Conservation (phyloP, 176 grass and related monocot genomes). For the Oryza australiensis region DNA sequence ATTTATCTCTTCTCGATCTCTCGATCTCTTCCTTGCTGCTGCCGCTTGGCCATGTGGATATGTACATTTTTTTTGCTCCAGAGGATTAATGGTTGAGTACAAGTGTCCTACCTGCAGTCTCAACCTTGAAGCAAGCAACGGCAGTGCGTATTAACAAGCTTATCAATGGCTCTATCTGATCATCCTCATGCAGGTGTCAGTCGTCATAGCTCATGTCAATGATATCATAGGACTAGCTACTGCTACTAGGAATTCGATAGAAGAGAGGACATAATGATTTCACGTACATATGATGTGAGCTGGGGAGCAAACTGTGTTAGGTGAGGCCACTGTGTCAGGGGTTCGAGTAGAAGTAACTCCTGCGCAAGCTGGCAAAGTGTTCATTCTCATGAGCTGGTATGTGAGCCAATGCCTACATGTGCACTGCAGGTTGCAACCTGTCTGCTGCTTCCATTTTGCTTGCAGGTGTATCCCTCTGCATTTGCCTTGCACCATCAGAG, state of each 20-base stretch:
- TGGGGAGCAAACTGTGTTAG: not conserved
- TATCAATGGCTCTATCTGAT: not conserved
- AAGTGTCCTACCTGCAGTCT: conserved; percentile 23
- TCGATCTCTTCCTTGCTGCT: not conserved
- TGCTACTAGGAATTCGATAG: not conserved
- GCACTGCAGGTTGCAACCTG: not conserved
- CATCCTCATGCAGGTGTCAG: not conserved
- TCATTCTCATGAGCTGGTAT: conserved; percentile 26
- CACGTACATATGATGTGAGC: conserved; percentile 30
- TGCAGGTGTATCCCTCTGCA: not conserved
- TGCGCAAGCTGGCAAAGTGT: conserved; percentile 24
- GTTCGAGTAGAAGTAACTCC: conserved; percentile 61
- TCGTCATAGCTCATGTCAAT: not conserved
- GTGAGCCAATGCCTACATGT: not conserved
- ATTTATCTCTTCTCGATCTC: conserved; percentile 38
- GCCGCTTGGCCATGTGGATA: not conserved
- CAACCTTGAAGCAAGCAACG: conserved; percentile 40
- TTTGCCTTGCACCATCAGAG: not conserved
- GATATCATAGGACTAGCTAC: not conserved
- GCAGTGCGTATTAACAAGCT: not conserved
- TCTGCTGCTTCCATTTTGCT: not conserved
- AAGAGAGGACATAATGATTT: conserved; percentile 41
- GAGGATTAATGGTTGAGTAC: conserved; percentile 32
- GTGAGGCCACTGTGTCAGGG: not conserved
- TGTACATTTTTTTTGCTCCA: not conserved